phyloP scores from a whole-genome alignment of 2,329 filamentous ascomycete species.

The Sporothrix inflata region DNA sequence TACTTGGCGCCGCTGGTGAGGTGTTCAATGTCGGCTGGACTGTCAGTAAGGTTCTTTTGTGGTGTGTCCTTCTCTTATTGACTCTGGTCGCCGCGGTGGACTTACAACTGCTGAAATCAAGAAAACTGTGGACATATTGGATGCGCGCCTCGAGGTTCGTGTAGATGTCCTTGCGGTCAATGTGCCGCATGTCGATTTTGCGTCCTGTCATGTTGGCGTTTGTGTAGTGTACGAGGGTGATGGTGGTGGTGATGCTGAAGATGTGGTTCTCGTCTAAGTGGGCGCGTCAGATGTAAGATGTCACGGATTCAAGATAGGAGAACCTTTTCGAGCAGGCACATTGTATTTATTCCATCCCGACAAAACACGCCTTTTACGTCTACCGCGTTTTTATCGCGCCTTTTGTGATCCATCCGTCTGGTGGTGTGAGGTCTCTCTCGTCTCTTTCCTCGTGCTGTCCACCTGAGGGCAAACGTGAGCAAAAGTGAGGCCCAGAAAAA shows the following conservation, averaged over 20 bases:
- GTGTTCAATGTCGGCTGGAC: conserved; percentile 70
- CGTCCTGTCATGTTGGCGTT: conserved; percentile 28
- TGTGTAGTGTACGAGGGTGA: not conserved
- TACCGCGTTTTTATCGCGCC: conserved; percentile 7
- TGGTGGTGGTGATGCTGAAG: not conserved
- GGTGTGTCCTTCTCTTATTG: too few species aligned
- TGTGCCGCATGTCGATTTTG: conserved; percentile 52
- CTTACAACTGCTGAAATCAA: conserved; percentile 76
- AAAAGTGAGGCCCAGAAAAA: not conserved
- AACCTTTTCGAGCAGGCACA: too few species aligned
- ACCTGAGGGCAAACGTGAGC: not conserved
- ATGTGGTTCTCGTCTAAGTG: not conserved
- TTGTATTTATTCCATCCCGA: not conserved
- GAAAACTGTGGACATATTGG: conserved; percentile 73
- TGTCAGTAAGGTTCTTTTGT: not conserved
- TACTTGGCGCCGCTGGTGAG: conserved; percentile 72
- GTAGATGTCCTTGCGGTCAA: conserved; percentile 72
- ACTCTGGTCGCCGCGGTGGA: too few species aligned
- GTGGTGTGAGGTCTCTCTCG: conserved; percentile 19
- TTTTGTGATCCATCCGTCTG: not conserved
- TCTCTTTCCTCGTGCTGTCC: not conserved
- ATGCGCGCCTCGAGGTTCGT: conserved; percentile 70
- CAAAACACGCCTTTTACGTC: not conserved
- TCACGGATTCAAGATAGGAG: not conserved
- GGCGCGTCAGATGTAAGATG: not conserved